Conservation (phyloP, 352 stramenopile species). For the Phytophthora sojae region DNA sequence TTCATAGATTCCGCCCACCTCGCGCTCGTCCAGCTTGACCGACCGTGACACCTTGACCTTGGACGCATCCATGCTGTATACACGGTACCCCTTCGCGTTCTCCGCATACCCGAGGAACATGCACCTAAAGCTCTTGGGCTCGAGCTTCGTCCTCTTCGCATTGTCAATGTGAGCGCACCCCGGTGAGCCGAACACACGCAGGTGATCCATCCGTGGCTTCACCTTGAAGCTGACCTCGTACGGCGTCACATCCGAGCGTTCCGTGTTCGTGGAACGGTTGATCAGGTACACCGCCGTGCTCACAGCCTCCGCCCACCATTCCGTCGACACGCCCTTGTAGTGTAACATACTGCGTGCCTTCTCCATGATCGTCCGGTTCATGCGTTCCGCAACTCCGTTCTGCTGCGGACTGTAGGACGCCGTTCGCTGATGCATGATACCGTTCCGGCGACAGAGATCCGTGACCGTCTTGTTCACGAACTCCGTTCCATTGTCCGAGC, state of each 20-base stretch:
- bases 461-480: no score
- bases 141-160: not conserved
- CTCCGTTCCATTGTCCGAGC: no score
- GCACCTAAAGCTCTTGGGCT: not conserved
- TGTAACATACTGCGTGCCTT: not conserved
- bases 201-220: not conserved
- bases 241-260: not conserved
- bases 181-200: not conserved
- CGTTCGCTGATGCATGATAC: no score
- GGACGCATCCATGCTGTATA: slow-evolving; percentile 20
- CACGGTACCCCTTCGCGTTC: slow-evolving; percentile 25
- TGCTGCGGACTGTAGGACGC: no score
- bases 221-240: not conserved
- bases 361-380: no score
- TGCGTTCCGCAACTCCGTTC: no score
- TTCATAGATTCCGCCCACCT: slow-evolving; percentile 19
- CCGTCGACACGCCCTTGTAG: not conserved
- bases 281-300: not conserved
- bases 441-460: no score
- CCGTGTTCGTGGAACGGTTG: not conserved
- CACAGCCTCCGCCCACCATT: not conserved
- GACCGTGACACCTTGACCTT: slow-evolving; percentile 27
- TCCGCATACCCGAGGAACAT: slow-evolving; percentile 17
- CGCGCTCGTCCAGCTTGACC: slow-evolving; percentile 28
- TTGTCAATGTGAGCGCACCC: not conserved